Evolutionary conservation across 352 stramenopile species (phyloP).

Genomic region (Discostella stelligera): DNA sequence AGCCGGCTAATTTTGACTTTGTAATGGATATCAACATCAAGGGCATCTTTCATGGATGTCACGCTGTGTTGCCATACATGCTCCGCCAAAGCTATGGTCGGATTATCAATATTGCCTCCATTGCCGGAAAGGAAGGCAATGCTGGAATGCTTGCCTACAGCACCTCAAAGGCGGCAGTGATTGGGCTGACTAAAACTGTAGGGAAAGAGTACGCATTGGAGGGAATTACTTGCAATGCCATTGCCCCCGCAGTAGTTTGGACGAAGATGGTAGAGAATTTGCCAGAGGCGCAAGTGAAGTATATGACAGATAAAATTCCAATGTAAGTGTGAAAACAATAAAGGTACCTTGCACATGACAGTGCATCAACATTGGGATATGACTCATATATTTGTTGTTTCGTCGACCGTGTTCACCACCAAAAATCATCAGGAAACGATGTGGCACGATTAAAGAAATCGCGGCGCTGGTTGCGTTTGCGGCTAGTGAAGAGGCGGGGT

Average conservation of each 20-base stretch:
- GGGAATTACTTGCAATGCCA: conserved; percentile 65
- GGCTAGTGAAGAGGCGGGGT: conserved; percentile 46
- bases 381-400: background rate
- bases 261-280: conserved; percentile 72
- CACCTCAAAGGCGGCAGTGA: conserved; percentile 65
- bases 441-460: conserved; percentile 62
- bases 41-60: conserved; percentile 66
- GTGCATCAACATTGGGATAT: background rate
- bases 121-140: conserved; percentile 71
- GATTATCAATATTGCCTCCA: conserved; percentile 72
- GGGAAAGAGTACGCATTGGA: conserved; percentile 69
- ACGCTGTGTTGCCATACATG: conserved; percentile 59
- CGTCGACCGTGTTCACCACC: background rate
- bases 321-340: conserved; percentile 33
- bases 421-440: conserved; percentile 36
- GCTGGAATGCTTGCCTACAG: conserved; percentile 68
- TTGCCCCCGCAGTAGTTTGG: conserved; percentile 58
- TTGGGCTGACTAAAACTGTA: conserved; percentile 67
- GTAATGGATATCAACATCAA: conserved; percentile 64
- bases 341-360: background rate
- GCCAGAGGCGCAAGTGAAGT: conserved; percentile 66
- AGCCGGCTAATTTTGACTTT: conserved; percentile 59
- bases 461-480: conserved; percentile 48
- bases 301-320: conserved; percentile 76
- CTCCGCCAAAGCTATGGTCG: conserved; percentile 53